phyloP scores from a whole-genome alignment of 805 yeast species.

The Starmerella etchellsii region DNA sequence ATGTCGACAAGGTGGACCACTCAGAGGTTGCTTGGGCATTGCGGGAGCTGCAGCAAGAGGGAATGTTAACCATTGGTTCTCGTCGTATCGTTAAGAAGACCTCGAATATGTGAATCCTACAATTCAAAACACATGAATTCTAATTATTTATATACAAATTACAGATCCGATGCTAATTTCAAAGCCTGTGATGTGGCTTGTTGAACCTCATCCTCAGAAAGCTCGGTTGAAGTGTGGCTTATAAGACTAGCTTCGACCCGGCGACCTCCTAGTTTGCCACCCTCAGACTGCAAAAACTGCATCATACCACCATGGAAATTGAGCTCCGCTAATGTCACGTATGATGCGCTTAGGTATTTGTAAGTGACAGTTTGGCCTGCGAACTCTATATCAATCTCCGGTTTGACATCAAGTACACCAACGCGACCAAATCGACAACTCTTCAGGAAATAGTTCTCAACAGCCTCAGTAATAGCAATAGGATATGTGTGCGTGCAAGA shows the following conservation, averaged over 20 bases:
- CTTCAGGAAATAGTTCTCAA: constrained; percentile 31
- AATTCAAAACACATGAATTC: too few species aligned
- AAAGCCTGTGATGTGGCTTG: background rate
- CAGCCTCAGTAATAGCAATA: constrained; percentile 28
- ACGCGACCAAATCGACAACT: constrained; percentile 17
- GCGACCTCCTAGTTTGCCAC: constrained; percentile 48
- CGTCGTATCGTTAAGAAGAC: constrained; percentile 13
- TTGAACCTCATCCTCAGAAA: background rate
- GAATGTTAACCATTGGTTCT: constrained; percentile 15
- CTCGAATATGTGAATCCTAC: background rate
- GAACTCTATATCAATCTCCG: constrained; percentile 30
- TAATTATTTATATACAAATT: too few species aligned
- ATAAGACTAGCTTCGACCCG: constrained; percentile 38
- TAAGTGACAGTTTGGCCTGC: constrained; percentile 33
- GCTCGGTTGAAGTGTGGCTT: constrained; percentile 21
- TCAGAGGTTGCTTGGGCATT: constrained; percentile 12
- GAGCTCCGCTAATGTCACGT: constrained; percentile 36
- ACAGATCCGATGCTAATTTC: background rate
- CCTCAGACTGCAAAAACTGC: constrained; percentile 39
- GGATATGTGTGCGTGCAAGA: constrained; percentile 28
- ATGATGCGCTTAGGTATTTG: constrained; percentile 33
- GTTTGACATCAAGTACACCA: constrained; percentile 30
- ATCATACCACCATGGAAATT: constrained; percentile 27
- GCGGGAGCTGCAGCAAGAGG: constrained; percentile 19
- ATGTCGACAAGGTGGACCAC: constrained; percentile 16